These are phyloP conservation scores for Leccinum imitatum DNA, from an alignment of 768 basidiomycete genomes.

Conservation along the genomic window DNA sequence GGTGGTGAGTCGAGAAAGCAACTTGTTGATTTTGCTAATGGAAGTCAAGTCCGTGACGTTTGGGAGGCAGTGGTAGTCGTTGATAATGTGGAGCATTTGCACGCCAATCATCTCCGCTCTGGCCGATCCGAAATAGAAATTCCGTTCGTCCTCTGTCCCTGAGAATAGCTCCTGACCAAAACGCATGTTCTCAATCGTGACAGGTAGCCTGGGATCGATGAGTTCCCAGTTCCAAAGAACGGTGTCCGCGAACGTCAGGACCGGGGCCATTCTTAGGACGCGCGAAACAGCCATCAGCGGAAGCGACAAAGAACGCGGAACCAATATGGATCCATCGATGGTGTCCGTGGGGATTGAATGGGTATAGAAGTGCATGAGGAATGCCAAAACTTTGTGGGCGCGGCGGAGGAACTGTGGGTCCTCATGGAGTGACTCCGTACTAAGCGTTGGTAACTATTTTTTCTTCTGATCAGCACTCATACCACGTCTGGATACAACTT, in stretches of 20 bases:
- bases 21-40: constrained; percentile 65
- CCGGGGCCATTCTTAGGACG: constrained; percentile 81
- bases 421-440: constrained; percentile 48
- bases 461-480: constrained; percentile 14
- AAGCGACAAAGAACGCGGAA: constrained; percentile 76
- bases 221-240: constrained; percentile 91
- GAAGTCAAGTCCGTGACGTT: constrained; percentile 61
- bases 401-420: constrained; percentile 70
- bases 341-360: constrained; percentile 65
- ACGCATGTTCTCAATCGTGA: constrained; percentile 72
- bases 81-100: constrained; percentile 82
- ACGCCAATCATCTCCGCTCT: constrained; percentile 84
- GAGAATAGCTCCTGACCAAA: constrained; percentile 72
- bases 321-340: constrained; percentile 42
- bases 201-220: constrained; percentile 53
- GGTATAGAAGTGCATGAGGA: constrained; percentile 86
- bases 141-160: constrained; percentile 77
- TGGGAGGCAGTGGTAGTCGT: constrained; percentile 79
- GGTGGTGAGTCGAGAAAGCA: constrained; percentile 64
- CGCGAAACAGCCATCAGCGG: constrained; percentile 78
- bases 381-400: constrained; percentile 87
- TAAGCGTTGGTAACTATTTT: constrained; percentile 68
- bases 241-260: constrained; percentile 94
- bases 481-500: background rate
- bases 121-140: constrained; percentile 86